Conservation (phyloP, 2,329 filamentous ascomycete species). For the Aspergillus quadrilineatus region DNA sequence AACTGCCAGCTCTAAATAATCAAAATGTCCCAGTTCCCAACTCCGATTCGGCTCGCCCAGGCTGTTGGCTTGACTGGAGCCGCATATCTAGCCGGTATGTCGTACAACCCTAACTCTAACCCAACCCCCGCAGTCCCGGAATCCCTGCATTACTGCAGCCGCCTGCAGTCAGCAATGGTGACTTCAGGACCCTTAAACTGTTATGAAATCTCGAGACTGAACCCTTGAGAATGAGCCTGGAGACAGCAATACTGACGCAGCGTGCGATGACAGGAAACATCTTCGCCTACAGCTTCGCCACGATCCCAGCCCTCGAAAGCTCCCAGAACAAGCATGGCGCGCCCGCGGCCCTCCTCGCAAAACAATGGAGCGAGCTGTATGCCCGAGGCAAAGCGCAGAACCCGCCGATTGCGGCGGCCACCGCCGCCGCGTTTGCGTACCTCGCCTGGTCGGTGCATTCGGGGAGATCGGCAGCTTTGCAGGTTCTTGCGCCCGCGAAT, state of each 20-base stretch:
- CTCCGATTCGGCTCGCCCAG: slow-evolving; percentile 28
- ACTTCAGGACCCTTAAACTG: too few species aligned
- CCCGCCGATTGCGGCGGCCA: slow-evolving; percentile 25
- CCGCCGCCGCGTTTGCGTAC: slow-evolving; percentile 27
- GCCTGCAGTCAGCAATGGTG: too few species aligned
- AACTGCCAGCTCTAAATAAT: neutral
- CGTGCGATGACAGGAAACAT: slow-evolving; percentile 21
- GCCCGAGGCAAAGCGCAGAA: slow-evolving; percentile 23
- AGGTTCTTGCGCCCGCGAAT: slow-evolving; percentile 12
- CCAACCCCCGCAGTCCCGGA: too few species aligned
- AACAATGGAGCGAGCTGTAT: slow-evolving; percentile 24
- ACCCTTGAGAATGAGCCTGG: neutral
- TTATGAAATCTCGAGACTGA: neutral
- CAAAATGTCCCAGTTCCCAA: slow-evolving; percentile 21
- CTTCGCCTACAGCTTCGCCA: slow-evolving; percentile 23
- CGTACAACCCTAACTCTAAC: too few species aligned
- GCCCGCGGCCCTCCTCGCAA: slow-evolving; percentile 12
- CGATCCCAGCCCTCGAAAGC: slow-evolving; percentile 25
- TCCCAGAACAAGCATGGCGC: slow-evolving; percentile 15
- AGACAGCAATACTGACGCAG: neutral
- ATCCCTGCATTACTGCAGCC: too few species aligned
- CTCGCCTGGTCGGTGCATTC: slow-evolving; percentile 27
- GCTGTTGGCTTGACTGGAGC: slow-evolving; percentile 30
- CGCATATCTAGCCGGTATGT: slow-evolving; percentile 32
- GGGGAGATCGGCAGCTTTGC: slow-evolving; percentile 6